Conservation (phyloP, 257 asterid genomes). For the Nemophila menziesii region DNA sequence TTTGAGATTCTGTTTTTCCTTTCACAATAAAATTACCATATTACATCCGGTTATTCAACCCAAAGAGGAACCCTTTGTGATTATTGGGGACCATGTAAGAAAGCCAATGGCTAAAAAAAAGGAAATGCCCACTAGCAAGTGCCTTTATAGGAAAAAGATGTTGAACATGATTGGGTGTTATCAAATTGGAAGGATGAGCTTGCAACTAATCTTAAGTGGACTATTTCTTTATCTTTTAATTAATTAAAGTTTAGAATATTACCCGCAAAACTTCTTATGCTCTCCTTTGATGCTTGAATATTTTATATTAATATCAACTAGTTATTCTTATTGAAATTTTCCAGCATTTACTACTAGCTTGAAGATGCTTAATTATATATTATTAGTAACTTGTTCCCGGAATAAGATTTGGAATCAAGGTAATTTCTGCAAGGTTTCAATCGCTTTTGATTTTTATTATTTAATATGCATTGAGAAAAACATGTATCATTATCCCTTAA, state of each 20-base stretch:
- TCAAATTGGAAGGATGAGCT: slow-evolving; percentile 36
- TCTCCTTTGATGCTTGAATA: slow-evolving; percentile 5
- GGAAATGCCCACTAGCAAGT: slow-evolving; percentile 68
- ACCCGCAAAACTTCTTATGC: slow-evolving; percentile 10
- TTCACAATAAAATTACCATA: too few relatives aligned
- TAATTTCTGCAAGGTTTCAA: slow-evolving; percentile 23
- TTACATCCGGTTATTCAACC: too few relatives aligned
- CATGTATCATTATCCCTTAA: too few relatives aligned
- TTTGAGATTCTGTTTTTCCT: too few relatives aligned
- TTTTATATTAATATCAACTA: slow-evolving; percentile 2
- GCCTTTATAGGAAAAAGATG: slow-evolving; percentile 16
- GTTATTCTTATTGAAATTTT: slow-evolving; percentile 12
- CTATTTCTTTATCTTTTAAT: slow-evolving; percentile 13
- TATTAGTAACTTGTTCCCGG: too few relatives aligned
- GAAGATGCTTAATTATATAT: background rate
- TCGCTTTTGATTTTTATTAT: too few relatives aligned
- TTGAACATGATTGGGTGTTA: slow-evolving; percentile 33
- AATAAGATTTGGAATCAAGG: too few relatives aligned
- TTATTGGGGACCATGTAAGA: slow-evolving; percentile 2
- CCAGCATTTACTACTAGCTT: slow-evolving; percentile 1
- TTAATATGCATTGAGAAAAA: too few relatives aligned
- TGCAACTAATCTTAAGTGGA: slow-evolving; percentile 22
- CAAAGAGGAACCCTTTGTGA: too few relatives aligned
- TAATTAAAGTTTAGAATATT: slow-evolving; percentile 17
- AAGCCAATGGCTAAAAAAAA: slow-evolving; percentile 23